A percentile compares a stretch with the other conserved stretches of the same genome.
These are phyloP conservation scores for Stachybotrys echinatus DNA, from an alignment of 2,329 filamentous ascomycete species.

Conservation along the genomic window DNA sequence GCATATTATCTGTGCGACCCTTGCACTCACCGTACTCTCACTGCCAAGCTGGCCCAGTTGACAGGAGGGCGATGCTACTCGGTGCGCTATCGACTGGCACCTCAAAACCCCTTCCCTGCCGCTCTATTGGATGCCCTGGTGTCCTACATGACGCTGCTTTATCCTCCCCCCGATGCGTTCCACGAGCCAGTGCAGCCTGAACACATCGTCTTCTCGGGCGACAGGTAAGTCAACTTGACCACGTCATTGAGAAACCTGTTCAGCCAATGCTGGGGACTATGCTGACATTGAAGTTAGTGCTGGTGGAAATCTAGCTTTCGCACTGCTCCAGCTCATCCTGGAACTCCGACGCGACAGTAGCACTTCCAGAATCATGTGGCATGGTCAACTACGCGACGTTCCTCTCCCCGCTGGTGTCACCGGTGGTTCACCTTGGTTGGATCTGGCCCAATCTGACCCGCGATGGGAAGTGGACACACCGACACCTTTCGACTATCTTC, in stretches of 20 bases:
- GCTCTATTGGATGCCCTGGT: slow-evolving; percentile 68
- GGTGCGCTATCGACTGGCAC: slow-evolving; percentile 69
- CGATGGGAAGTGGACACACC: slow-evolving; percentile 19
- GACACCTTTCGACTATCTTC: slow-evolving; percentile 33
- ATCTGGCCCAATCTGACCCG: slow-evolving; percentile 54
- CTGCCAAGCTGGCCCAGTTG: slow-evolving; percentile 58
- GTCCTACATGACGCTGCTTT: slow-evolving; percentile 67
- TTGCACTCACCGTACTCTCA: slow-evolving; percentile 54
- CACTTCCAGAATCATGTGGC: slow-evolving; percentile 47
- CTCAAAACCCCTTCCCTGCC: slow-evolving; percentile 69
- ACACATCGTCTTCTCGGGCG: slow-evolving; percentile 67
- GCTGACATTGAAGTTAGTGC: slow-evolving; percentile 41
- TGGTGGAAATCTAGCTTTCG: slow-evolving; percentile 65
- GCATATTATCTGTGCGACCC: slow-evolving; percentile 71
- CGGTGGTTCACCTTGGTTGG: slow-evolving; percentile 64
- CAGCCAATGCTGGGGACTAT: too few species aligned
- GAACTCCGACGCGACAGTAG: slow-evolving; percentile 46
- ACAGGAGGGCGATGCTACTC: slow-evolving; percentile 65
- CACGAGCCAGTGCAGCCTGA: slow-evolving; percentile 60
- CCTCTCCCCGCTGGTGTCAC: slow-evolving; percentile 63
- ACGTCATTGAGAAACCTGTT: not conserved
- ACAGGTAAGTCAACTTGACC: slow-evolving; percentile 40
- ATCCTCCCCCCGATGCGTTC: slow-evolving; percentile 62
- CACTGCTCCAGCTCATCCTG: slow-evolving; percentile 63
- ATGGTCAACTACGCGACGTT: slow-evolving; percentile 51